Evolutionary conservation across 805 yeast genomes (phyloP), one percentile per base, ranked within the genome.

Genomic region (Candida parachauliodes): DNA sequence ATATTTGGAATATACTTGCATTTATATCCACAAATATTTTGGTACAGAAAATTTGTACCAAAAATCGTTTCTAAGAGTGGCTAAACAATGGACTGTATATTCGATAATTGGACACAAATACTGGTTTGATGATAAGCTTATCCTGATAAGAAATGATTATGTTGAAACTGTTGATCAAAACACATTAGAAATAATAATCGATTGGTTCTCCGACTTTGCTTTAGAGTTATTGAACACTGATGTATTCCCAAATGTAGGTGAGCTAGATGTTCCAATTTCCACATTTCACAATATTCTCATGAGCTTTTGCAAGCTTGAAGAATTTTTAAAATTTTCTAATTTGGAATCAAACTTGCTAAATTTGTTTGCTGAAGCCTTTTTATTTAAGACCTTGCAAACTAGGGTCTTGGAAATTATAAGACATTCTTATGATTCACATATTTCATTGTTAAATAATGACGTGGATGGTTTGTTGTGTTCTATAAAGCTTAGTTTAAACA

Each of bases 1-100:
- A 41, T 66, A 45, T 32, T 41, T 62, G 21, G 71, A 67, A 45
- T 57, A 56, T 23, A 63, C 74, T 0, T 54, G 54, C 39, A 51
- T 45, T 3, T 55, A 57, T 33, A 44, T 55, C 3, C 36, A 42
- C 1, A 39, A 41, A n/a, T 60, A 49, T 36, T 65, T 64, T 34
- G 36, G 35, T 9, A 16, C 37, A 1, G 41, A 40, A 11, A 34
- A 34, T 28, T 19, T 23, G 12, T 42, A 30, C 27, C n/a, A 5
- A 8, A 14, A 10, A 26, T n/a, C 11, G 15, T 37, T 28, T 6
- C 35, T 8, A 3, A 14, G 8, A 1, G 48, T 39, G 8, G 45
- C 57, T 3, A 34, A 37, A 19, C 36, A 48, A 1, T 64, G 70
- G 70, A 47, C 44, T 5, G 51, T 58, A 1, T 40, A 52, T 1